Percentiles rank a stretch among this genome's conserved stretches.
Evolutionary conservation across 2,329 filamentous ascomycete species (phyloP).

Genomic region (Cercospora janseana): DNA sequence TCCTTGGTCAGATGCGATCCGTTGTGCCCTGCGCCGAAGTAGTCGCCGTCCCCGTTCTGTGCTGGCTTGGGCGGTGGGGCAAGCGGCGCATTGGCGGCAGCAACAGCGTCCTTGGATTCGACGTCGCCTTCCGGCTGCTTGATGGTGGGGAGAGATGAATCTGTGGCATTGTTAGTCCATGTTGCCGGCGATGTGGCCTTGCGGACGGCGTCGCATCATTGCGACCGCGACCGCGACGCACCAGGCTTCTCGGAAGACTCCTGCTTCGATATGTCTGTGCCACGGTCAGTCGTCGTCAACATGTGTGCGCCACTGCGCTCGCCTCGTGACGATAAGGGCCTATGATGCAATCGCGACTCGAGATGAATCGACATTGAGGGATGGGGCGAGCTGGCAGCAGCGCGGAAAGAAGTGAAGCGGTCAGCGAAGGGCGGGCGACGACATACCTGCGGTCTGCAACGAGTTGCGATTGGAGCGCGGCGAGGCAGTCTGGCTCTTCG

Average conservation of each 20-base stretch:
- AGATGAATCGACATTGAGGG: not conserved
- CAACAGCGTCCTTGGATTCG: conserved; percentile 32
- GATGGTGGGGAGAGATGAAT: conserved; percentile 34
- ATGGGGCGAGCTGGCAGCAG: not conserved
- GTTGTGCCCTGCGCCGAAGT: conserved; percentile 49
- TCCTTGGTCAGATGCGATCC: conserved; percentile 65
- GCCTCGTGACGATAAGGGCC: conserved; percentile 5
- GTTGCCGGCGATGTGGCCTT: conserved; percentile 4
- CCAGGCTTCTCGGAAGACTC: conserved; percentile 25
- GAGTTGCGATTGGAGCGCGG: conserved; percentile 29
- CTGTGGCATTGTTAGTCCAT: conserved; percentile 15
- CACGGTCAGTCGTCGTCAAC: conserved; percentile 18
- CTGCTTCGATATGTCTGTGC: conserved; percentile 24
- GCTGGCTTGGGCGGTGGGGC: conserved; percentile 51
- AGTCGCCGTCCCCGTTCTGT: conserved; percentile 49
- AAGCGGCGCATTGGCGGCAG: conserved; percentile 50
- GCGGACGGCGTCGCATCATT: not conserved
- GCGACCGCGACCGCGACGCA: conserved; percentile 14
- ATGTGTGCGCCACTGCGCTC: conserved; percentile 6
- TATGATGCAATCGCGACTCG: conserved; percentile 10
- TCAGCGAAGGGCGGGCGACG: conserved; percentile 5
- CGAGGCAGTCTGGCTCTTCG: conserved; percentile 30
- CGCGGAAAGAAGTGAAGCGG: conserved; percentile 5
- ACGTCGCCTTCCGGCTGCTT: conserved; percentile 35
- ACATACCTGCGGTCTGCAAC: conserved; percentile 32